Percentiles rank a stretch among this genome's conserved stretches.
Evolutionary conservation across 2,329 filamentous ascomycete genomes (phyloP).

Genomic region (Claviceps pusilla): DNA sequence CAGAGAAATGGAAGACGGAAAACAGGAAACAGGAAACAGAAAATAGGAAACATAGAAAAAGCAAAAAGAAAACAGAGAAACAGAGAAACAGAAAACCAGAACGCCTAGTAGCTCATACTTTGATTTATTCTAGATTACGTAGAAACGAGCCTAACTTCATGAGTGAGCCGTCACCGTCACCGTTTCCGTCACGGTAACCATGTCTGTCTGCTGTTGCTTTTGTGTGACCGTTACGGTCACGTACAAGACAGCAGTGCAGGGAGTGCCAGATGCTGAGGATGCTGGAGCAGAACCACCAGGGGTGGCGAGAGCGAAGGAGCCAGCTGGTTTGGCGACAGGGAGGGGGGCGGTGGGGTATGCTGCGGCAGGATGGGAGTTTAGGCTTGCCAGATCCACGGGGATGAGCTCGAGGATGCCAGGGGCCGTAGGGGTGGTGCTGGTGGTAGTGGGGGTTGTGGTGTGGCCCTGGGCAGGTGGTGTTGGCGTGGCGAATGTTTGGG

Average conservation of each 20-base stretch:
- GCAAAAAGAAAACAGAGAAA: not conserved
- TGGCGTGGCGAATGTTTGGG: conserved; percentile 14
- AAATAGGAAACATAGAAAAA: not conserved
- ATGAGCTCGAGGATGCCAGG: conserved; percentile 14
- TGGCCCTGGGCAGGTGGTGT: conserved; percentile 2
- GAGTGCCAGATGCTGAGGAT: conserved; percentile 5
- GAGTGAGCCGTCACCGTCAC: not conserved
- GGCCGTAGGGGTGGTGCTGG: conserved; percentile 1
- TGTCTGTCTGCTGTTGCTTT: conserved; percentile 17
- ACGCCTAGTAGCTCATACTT: too few species aligned
- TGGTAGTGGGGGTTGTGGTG: conserved; percentile 3
- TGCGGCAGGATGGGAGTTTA: not conserved
- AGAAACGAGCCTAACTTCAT: too few species aligned
- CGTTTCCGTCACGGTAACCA: conserved; percentile 20
- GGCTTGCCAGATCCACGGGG: conserved; percentile 11
- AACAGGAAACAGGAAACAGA: too few species aligned
- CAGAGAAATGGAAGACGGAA: too few species aligned
- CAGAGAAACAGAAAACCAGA: too few species aligned
- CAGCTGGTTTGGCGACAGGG: conserved; percentile 2
- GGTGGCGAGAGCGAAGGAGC: conserved; percentile 4
- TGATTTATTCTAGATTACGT: too few species aligned
- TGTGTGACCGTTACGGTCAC: conserved; percentile 21
- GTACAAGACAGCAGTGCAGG: conserved; percentile 14
- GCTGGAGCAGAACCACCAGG: not conserved
- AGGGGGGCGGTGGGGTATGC: conserved; percentile 1